Evolutionary conservation across 2,329 filamentous ascomycete genomes (phyloP).

Genomic region (Pseudogymnoascus sp.): DNA sequence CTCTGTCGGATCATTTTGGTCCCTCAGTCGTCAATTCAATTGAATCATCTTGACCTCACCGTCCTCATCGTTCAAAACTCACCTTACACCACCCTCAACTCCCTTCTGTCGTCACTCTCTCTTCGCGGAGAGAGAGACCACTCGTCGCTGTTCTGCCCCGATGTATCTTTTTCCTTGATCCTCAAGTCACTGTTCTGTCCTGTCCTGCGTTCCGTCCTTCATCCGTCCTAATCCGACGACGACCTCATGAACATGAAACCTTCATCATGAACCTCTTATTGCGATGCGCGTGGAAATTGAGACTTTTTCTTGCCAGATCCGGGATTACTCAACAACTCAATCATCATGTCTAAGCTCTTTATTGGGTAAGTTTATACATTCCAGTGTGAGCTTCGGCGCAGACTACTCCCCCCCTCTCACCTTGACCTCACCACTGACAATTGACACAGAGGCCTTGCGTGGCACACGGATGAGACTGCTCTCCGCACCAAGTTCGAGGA

Average conservation of each 20-base stretch:
- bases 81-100: no score
- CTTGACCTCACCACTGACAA: background rate
- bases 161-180: conserved; percentile 29
- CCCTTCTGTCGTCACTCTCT: conserved; percentile 12
- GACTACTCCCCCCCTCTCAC: background rate
- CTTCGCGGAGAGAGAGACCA: background rate
- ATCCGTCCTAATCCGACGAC: conserved; percentile 16
- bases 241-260: conserved; percentile 20
- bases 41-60: background rate
- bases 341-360: conserved; percentile 83
- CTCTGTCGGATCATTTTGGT: conserved; percentile 6
- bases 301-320: conserved; percentile 24
- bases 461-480: conserved; percentile 89
- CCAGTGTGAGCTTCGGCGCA: background rate
- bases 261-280: conserved; percentile 25
- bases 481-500: conserved; percentile 87
- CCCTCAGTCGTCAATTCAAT: conserved; percentile 9
- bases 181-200: conserved; percentile 26
- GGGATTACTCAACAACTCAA: conserved; percentile 27
- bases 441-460: conserved; percentile 73
- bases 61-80: background rate
- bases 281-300: conserved; percentile 31
- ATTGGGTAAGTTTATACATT: conserved; percentile 60
- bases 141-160: conserved; percentile 20
- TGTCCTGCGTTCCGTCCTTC: background rate